Evolutionary conservation across 805 yeast genomes (phyloP), one percentile per base, ranked within the genome.

Genomic region (Suhomyces vadensis): DNA sequence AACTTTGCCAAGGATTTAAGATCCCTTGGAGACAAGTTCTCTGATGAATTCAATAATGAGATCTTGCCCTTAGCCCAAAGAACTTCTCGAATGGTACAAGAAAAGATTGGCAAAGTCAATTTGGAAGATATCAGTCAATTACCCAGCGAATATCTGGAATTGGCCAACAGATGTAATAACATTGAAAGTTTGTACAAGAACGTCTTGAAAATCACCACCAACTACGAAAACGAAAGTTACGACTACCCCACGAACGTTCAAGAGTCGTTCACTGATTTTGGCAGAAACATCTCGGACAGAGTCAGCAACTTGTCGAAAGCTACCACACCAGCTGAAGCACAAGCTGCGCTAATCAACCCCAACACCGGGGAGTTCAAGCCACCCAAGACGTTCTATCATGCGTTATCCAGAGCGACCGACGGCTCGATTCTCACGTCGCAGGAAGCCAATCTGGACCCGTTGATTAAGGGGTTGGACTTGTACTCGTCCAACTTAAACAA

Each of bases 301-400:
- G 83, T 87, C 38, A 73, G 77, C 46, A 85, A 81, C 48, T 72
- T 87, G 48, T 78, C 90, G 13, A 78, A 76, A 58, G 95, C 90
- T 10, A 76, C 84, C 38, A 75, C 85, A 19, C 87, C 92, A 1
- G 77, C 81, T n/a, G 95, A 87, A 61, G 92, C 91, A 4, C 94
- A 87, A 68, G 79, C 85, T 10, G 85, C 87, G 10, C 61, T 72
- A 49, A 68, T 85, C 31, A 69, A 77, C 42, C 64, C 69, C 11
- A 48, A 51, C 13, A 57, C 56, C 8, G 69, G 73, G 20, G 72
- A 71, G 52, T 66, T 82, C 60, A 70, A 77, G 56, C 74, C 81
- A 36, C 95, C 95, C 55, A 85, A 86, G 73, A 88, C 95, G 11
- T 73, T 87, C 57, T 83, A 84, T 64, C 92, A 86, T 61, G 95